Evolutionary conservation across 108 stramenopile genomes (phyloP).

Genomic region (Conticribra guillardii): DNA sequence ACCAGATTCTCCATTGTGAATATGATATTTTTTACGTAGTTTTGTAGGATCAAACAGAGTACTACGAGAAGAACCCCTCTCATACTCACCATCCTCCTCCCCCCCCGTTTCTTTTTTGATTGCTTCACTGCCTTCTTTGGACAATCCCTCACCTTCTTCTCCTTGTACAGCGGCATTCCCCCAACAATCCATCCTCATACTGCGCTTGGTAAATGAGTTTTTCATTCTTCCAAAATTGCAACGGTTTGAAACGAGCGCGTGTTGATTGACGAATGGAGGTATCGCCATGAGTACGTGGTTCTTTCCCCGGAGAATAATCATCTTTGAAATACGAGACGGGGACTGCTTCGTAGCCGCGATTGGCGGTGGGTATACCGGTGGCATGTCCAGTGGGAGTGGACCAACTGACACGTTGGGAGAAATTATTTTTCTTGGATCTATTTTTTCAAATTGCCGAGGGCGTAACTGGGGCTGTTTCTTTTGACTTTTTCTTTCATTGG

Average conservation of each 20-base stretch:
- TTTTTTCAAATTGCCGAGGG: conserved; percentile 43
- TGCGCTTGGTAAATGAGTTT: conserved; percentile 72
- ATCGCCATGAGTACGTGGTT: conserved; percentile 33
- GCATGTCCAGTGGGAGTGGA: conserved; percentile 51
- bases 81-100: conserved; percentile 21
- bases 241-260: conserved; percentile 60
- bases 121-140: conserved; percentile 24
- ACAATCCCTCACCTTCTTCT: conserved; percentile 38
- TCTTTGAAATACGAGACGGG: conserved; percentile 71
- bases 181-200: conserved; percentile 52
- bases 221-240: conserved; percentile 93
- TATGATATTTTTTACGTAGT: conserved; percentile 63
- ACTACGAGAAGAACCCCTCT: conserved; percentile 4
- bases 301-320: conserved; percentile 48
- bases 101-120: conserved; percentile 33
- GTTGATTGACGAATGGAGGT: conserved; percentile 57
- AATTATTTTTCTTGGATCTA: conserved; percentile 25
- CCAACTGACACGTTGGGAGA: conserved; percentile 36
- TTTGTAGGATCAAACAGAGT: conserved; percentile 60
- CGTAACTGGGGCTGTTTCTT: conserved; percentile 28
- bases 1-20: conserved; percentile 67
- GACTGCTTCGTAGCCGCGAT: conserved; percentile 62
- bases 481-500: conserved; percentile 28
- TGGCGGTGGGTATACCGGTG: conserved; percentile 57
- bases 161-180: conserved; percentile 77